Conservation (phyloP, 345 rosid genomes). For the Ceriops zippeliana region DNA sequence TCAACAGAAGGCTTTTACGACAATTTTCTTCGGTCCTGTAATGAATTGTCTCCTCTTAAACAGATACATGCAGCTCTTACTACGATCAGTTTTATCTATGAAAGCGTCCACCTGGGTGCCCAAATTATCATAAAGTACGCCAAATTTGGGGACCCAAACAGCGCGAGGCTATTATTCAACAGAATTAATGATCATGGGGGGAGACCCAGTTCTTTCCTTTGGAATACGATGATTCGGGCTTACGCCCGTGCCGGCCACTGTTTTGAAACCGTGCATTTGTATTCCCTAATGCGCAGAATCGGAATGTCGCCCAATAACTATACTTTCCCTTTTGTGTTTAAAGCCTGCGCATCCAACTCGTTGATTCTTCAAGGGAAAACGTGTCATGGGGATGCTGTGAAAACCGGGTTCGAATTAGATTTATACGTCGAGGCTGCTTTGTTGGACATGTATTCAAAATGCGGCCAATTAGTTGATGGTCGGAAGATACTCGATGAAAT, state of each 20-base stretch:
- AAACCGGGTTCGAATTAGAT: conserved; percentile 35
- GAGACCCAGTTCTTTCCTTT: conserved; percentile 36
- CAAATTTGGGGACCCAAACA: conserved; percentile 22
- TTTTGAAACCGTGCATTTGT: conserved; percentile 37
- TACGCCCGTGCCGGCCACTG: conserved; percentile 35
- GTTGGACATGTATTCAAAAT: conserved; percentile 38
- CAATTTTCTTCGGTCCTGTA: conserved; percentile 28
- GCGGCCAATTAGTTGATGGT: conserved; percentile 28
- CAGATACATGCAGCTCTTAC: conserved; percentile 43
- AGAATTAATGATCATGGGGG: conserved; percentile 5
- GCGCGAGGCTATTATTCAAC: conserved; percentile 38
- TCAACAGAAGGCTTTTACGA: conserved; percentile 25
- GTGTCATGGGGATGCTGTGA: conserved; percentile 35
- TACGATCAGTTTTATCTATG: conserved; percentile 20
- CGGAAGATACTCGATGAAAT: conserved; percentile 44
- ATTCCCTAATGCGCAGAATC: conserved; percentile 34
- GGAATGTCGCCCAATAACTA: conserved; percentile 39
- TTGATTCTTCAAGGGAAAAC: conserved; percentile 35
- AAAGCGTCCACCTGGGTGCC: conserved; percentile 38
- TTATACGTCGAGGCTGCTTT: conserved; percentile 36
- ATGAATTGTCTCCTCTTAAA: conserved; percentile 28
- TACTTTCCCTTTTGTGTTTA: conserved; percentile 41
- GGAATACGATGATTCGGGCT: conserved; percentile 52
- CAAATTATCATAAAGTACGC: conserved; percentile 39
- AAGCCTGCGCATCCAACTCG: conserved; percentile 36